Evolutionary conservation across 192 early-diverging fungal species (phyloP).

Genomic region (Linnemannia schmuckeri): DNA sequence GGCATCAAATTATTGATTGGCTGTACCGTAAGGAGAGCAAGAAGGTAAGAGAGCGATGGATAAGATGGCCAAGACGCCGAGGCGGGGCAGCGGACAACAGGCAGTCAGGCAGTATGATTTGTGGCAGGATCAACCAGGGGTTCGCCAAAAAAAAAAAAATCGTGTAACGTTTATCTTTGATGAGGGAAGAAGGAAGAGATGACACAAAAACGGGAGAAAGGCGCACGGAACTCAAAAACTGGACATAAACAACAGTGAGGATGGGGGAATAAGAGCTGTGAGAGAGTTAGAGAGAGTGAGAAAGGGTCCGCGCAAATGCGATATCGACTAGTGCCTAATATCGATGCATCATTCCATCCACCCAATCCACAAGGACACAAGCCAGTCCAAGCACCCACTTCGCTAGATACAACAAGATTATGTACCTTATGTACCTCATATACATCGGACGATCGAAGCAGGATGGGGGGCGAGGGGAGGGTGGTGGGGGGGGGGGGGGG

Average conservation of each 20-base stretch:
- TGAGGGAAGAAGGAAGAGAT: not conserved
- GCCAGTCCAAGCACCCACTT: not conserved
- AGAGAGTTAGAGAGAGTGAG: not conserved
- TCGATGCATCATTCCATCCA: not conserved
- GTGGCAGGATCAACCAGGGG: not conserved
- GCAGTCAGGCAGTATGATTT: not conserved
- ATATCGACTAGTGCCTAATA: not conserved
- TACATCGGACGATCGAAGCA: not conserved
- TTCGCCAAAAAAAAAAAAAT: not conserved
- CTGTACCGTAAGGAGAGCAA: no score
- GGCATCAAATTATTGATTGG: no score
- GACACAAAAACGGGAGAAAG: conserved; percentile 5
- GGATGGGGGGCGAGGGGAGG: not conserved
- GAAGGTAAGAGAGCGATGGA: no score
- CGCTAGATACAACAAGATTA: not conserved
- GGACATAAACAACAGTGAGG: not conserved
- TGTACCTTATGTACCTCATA: not conserved
- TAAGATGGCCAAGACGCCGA: not conserved
- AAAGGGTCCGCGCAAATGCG: not conserved
- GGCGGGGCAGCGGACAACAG: not conserved
- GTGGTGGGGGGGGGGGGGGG: not conserved
- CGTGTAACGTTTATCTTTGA: not conserved
- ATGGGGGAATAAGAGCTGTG: no score
- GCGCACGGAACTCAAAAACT: conserved; percentile 1
- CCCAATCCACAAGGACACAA: not conserved